Base-by-base conservation (phyloP, 164 flowering plant species). In the Umbilicus rupestris region DNA sequence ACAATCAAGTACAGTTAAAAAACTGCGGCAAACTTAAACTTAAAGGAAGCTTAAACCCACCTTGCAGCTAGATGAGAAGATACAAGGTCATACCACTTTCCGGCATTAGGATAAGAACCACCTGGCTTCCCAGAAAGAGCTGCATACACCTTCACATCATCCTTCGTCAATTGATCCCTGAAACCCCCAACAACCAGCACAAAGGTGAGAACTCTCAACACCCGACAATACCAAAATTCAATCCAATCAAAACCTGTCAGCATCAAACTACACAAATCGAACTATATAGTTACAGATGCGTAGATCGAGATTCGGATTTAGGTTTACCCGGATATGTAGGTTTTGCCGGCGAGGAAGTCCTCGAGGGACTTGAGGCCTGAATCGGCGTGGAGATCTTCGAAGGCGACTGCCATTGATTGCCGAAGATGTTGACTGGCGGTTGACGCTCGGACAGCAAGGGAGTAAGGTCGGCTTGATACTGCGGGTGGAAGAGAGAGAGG, bases 301-400 rank as follows among this genome's bases (percentile, higher is more conserved):
- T 16, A 55, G 60, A 26, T 55, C 60, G 60, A 55, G 60, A n/a
- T 16, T 52, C 8, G 52, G 19, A 8, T 14, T 11, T 55, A 12
- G 28, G 12, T 20, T 35, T 79, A 88, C 97, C 97, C 96, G 12
- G 95, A 87, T 58, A 94, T 79, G 66, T 79, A 89, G 45, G 87
- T 62, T 76, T 90, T 93, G 0, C 88, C 87, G 1, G 86, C 44
- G 65, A 94, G 96, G 69, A 70, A 80, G 2, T 71, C 83, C 3
- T 94, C 87, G 17, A 94, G 89, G n/a, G 88, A 73, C 63, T 91
- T 87, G 67, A 94, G 83, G 19, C 98, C 98, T 0, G 87, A 22
- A 22, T 91, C 95, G 0, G 88, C 78, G 83, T 89, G 90, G 67
- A 94, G 96, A 86, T 94, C 90, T 17, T 90, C 71, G 87, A 94